Evolutionary conservation across 371 early-diverging fungal genomes (phyloP), one percentile per base, ranked within the genome.

Genomic region (Quaeritorhiza haematococci): DNA sequence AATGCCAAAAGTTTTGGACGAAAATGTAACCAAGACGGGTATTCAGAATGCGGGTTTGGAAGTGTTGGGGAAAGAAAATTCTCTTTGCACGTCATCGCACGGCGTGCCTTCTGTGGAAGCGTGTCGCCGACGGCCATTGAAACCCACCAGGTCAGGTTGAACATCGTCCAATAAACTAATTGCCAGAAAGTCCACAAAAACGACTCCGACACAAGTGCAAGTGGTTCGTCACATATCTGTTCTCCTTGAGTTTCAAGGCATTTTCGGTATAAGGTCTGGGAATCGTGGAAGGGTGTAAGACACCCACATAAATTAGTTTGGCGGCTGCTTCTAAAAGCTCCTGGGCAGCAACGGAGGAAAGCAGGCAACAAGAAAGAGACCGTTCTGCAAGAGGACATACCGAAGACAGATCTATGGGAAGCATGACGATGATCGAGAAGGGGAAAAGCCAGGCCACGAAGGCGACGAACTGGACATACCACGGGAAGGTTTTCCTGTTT

Each of bases 351-450:
- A 8, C 21, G 17, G 17, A 15, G 26, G 15, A 26, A n/a, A 0
- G 4, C 10, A 23, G 19, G 34, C 2, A 6, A 6, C 28, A 13
- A 38, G 56, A 13, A 41, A 27, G 10, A 24, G 19, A 49, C 6
- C 29, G 27, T 49, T 42, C 13, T 30, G 30, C n/a, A 50, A 50
- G 6, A 6, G 28, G 51, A 70, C 76, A 72, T 83, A 91, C 93
- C 58, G 94, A 93, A 23, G 90, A 82, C 45, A 94, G 75, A 69
- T 94, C 96, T 24, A 96, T 75, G 6, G 95, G 94, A 28, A 96
- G 73, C 21, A 96, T 79, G 49, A 92, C 75, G 15, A 93, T 82
- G 58, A 93, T 90, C 65, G 90, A 84, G 68, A 94, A 89, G 17
- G 94, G 92, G 53, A 92, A 84, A 62, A 87, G 87, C 91, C 92